Evolutionary conservation across 2,329 filamentous ascomycete genomes (phyloP).

Genomic region (Catunica adiposa): DNA sequence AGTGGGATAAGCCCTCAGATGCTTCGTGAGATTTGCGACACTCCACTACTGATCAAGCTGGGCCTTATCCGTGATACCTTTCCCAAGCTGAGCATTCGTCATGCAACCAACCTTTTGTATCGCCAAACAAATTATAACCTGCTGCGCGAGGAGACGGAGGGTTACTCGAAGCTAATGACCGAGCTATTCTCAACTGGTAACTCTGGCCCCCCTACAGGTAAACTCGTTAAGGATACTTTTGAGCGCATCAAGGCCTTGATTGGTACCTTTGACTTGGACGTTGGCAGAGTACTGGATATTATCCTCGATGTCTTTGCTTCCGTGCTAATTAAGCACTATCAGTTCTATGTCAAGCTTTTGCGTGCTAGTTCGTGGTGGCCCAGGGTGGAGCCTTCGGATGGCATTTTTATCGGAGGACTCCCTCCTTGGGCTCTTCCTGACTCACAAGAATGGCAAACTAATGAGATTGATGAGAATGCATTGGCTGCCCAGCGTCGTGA

Average conservation of each 20-base stretch:
- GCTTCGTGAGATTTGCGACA: conserved; percentile 74
- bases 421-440: conserved; percentile 72
- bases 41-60: conserved; percentile 54
- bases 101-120: conserved; percentile 85
- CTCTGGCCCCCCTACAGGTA: conserved; percentile 53
- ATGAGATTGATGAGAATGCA: conserved; percentile 50
- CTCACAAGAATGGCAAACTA: conserved; percentile 44
- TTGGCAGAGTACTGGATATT: conserved; percentile 84
- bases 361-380: conserved; percentile 96
- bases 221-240: conserved; percentile 70
- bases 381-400: conserved; percentile 30
- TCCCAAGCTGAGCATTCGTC: conserved; percentile 63
- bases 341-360: conserved; percentile 88
- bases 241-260: conserved; percentile 88
- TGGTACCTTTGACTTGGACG: conserved; percentile 91
- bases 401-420: conserved; percentile 45
- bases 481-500: conserved; percentile 39
- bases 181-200: conserved; percentile 85
- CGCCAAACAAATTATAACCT: conserved; percentile 95
- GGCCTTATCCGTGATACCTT: conserved; percentile 78
- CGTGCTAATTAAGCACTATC: conserved; percentile 77
- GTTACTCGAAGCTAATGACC: conserved; percentile 89
- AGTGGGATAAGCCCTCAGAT: conserved; percentile 54
- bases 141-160: conserved; percentile 85
- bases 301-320: conserved; percentile 90